A percentile compares a stretch with the other conserved stretches of the same genome.
Evolutionary conservation across 169 alveolate genomes (phyloP).

Genomic region (Plasmodium relictum): DNA sequence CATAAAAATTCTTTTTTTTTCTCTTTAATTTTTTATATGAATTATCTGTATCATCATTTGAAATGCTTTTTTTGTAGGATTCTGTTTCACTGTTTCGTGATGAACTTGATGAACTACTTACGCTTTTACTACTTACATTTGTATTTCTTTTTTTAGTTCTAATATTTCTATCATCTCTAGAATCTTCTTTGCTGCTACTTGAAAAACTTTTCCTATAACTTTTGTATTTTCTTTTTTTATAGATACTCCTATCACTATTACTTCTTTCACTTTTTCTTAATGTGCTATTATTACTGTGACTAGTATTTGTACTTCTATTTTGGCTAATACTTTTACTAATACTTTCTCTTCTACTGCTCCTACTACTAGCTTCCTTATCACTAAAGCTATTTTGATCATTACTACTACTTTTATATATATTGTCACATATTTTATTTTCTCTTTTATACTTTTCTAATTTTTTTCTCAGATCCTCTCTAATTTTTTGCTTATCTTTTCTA

Average conservation of each 20-base stretch:
- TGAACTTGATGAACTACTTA: too few species aligned
- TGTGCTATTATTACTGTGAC: background rate
- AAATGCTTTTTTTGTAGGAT: too few species aligned
- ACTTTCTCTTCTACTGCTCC: background rate
- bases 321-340: background rate
- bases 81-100: too few species aligned
- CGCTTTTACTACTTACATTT: too few species aligned
- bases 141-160: too few species aligned
- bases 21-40: background rate
- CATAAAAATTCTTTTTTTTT: background rate
- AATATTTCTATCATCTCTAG: too few species aligned
- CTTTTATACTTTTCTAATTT: conserved; percentile 57
- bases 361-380: background rate
- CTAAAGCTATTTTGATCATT: too few species aligned
- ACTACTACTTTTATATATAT: too few species aligned
- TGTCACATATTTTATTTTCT: conserved; percentile 35
- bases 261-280: conserved; percentile 2
- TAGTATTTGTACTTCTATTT: background rate
- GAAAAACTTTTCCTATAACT: too few species aligned
- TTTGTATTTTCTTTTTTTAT: too few species aligned
- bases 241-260: background rate
- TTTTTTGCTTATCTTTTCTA: conserved; percentile 20
- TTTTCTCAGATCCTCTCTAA: conserved; percentile 34
- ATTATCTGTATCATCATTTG: background rate
- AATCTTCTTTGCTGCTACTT: too few species aligned